Evolutionary conservation across 2,329 filamentous ascomycete genomes (phyloP), one percentile per base, ranked within the genome.

Genomic region (Thelonectria rubi): DNA sequence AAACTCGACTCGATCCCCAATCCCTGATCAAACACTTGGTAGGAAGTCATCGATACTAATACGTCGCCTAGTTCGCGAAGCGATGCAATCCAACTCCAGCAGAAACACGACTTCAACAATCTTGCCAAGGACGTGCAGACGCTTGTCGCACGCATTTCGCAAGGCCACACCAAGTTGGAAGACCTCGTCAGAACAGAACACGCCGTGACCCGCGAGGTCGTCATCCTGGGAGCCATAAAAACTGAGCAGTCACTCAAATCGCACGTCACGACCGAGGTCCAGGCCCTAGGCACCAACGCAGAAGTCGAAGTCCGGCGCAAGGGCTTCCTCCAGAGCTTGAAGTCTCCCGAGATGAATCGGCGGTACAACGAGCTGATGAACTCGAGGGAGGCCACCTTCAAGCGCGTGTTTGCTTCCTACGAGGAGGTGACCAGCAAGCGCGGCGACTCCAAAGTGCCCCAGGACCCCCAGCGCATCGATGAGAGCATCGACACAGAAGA

Each of bases 291-390:
- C 30, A 51, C 18, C 11, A 51, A 45, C 14, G 48, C 24, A 17
- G 7, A 9, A 30, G 39, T 26, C n/a, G 46, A 55, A 12, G 11
- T 2, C 1, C 50, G 55, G 14, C 56, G 43, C 1, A 37, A 45
- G 5, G 11, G 15, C 0, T 56, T 65, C 1, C 43, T 65, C 18
- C 1, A 39, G 0, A 63, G 52, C 9, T 46, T 65, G 14, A 55
- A 54, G 14, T 55, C 39, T 12, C 43, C 49, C 8, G 57, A 65
- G 15, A 60, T 63, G 2, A 55, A 58, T 0, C 40, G 21, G 5
- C 50, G 63, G 15, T 58, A 58, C 3, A 58, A 63, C 5, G 53
- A 56, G 1, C 5, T 63, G 0, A 20, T 63, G 14, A 17, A 47
- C n/a, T 53, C 53, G 0, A 30, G 1, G 1, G 49, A 63, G 0